Conservation (phyloP, 2,329 filamentous ascomycete species). For the Fusarium mangiferae region DNA sequence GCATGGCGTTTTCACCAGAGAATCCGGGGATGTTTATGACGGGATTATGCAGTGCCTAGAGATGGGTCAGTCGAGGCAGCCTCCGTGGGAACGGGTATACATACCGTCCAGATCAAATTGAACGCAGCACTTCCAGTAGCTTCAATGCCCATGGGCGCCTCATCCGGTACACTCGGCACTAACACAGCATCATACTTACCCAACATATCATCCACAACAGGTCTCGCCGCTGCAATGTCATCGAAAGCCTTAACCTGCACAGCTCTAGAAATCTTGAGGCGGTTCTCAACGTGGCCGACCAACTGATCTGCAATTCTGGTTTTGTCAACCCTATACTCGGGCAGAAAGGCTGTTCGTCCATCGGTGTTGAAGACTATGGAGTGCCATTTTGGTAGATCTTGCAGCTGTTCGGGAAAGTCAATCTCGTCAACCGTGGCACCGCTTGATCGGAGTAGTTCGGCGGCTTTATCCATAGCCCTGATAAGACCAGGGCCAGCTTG, state of each 20-base stretch:
- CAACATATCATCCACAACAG: constrained; percentile 61
- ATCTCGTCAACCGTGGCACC: constrained; percentile 64
- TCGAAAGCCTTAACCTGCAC: constrained; percentile 63
- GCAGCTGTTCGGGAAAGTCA: constrained; percentile 55
- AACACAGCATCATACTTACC: constrained; percentile 62
- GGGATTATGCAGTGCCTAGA: constrained; percentile 24
- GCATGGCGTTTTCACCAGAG: constrained; percentile 24
- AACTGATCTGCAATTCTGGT: constrained; percentile 52
- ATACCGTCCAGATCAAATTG: constrained; percentile 59
- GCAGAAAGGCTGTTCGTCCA: constrained; percentile 61
- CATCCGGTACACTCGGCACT: constrained; percentile 66
- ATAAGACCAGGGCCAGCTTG: constrained; percentile 53
- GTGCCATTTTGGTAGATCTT: constrained; percentile 46
- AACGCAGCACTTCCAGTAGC: constrained; percentile 64
- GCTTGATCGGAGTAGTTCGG: constrained; percentile 48
- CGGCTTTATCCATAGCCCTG: constrained; percentile 51
- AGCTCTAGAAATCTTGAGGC: constrained; percentile 50
- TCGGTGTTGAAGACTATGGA: constrained; percentile 62
- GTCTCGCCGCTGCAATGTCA: constrained; percentile 59
- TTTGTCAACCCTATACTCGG: constrained; percentile 60
- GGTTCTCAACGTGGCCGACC: constrained; percentile 63
- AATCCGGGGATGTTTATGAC: constrained; percentile 35
- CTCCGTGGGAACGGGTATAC: fast-evolving
- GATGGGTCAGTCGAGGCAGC: too few species aligned
- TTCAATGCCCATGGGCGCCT: constrained; percentile 61